Conservation (phyloP, 2,329 filamentous ascomycete species). For the Beauveria australis region DNA sequence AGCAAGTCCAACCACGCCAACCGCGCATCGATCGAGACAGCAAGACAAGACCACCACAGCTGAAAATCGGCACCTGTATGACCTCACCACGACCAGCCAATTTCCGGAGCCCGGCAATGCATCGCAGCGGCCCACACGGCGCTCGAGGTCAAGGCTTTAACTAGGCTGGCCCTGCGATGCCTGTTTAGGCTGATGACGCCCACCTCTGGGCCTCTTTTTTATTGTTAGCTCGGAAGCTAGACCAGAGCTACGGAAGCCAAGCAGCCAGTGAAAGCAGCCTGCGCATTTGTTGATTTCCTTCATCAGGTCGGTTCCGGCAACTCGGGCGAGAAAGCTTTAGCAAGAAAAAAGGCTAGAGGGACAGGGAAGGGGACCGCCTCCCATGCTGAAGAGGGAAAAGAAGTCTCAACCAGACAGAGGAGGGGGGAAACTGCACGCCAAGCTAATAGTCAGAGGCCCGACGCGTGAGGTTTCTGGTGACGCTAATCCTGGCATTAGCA, state of each 20-base stretch:
- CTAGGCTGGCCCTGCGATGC: not conserved
- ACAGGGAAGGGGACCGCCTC: not conserved
- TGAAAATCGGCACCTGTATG: constrained; percentile 7
- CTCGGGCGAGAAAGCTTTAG: not conserved
- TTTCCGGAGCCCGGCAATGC: constrained; percentile 9
- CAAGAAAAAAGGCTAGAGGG: not conserved
- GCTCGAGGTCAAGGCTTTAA: not conserved
- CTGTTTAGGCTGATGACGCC: not conserved
- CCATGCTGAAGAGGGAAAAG: not conserved
- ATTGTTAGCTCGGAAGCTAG: constrained; percentile 1
- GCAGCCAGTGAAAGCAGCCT: constrained; percentile 3
- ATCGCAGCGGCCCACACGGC: constrained; percentile 5
- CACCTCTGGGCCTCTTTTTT: not conserved
- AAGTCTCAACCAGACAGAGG: too few species aligned
- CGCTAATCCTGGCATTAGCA: constrained; percentile 1
- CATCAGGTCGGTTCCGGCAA: not conserved
- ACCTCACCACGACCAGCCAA: constrained; percentile 9
- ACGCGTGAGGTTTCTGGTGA: not conserved
- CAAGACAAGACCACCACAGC: not conserved
- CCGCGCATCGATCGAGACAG: not conserved
- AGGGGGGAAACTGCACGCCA: not conserved
- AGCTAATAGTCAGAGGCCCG: not conserved
- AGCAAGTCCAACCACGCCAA: not conserved
- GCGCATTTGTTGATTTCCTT: constrained; percentile 2
- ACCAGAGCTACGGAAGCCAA: not conserved